Conservation (phyloP, 805 yeast genomes). For the Metschnikowia borealis region DNA sequence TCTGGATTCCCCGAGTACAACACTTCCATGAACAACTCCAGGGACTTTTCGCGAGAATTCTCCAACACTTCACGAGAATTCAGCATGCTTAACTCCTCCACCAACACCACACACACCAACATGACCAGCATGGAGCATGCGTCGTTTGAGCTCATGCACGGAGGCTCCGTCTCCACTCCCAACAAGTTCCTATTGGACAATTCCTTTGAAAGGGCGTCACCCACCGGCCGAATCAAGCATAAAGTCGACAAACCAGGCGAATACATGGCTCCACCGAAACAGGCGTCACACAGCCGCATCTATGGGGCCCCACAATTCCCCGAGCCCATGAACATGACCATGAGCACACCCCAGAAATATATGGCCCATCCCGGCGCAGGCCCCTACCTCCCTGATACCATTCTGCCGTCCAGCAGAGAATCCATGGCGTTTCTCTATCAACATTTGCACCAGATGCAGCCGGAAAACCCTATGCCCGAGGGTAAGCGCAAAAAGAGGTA, state of each 20-base stretch:
- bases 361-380: not conserved
- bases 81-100: constrained; percentile 24
- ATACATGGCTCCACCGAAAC: constrained; percentile 33
- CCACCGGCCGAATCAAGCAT: constrained; percentile 11
- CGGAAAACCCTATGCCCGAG: not conserved
- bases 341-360: constrained; percentile 42
- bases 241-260: constrained; percentile 3
- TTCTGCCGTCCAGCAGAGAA: constrained; percentile 14
- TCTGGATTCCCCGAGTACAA: constrained; percentile 15
- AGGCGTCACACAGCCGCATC: not conserved
- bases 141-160: constrained; percentile 33
- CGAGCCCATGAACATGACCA: constrained; percentile 27
- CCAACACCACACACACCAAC: constrained; percentile 28
- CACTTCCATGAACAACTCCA: constrained; percentile 14
- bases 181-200: constrained; percentile 38
- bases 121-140: constrained; percentile 39
- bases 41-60: constrained; percentile 1
- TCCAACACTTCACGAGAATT: constrained; percentile 24
- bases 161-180: constrained; percentile 37
- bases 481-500: constrained; percentile 2
- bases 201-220: constrained; percentile 39
- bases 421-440: constrained; percentile 11
- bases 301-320: constrained; percentile 7
- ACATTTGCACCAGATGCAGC: constrained; percentile 11
- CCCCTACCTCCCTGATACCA: constrained; percentile 5